Evolutionary conservation across 805 yeast species (phyloP).

Genomic region (Suhomyces vadensis): DNA sequence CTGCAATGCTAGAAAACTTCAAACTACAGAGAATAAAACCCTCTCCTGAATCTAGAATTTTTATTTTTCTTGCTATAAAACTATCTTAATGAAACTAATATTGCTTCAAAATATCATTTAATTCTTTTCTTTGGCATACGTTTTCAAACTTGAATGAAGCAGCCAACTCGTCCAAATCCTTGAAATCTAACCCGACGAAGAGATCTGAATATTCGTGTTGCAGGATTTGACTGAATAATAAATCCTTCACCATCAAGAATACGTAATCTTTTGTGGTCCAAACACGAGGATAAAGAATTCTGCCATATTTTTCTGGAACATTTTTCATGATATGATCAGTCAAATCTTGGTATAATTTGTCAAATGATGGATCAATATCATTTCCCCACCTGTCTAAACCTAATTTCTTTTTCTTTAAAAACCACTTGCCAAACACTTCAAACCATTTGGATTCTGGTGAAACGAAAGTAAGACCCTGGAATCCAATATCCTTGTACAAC

Average conservation of each 20-base stretch:
- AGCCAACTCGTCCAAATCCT: slow-evolving; percentile 52
- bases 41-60: no score
- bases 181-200: slow-evolving; percentile 41
- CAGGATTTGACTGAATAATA: slow-evolving; percentile 44
- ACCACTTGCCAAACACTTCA: slow-evolving; percentile 42
- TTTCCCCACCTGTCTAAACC: slow-evolving; percentile 55
- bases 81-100: slow-evolving; percentile 21
- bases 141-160: slow-evolving; percentile 53
- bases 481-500: slow-evolving; percentile 55
- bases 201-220: slow-evolving; percentile 49
- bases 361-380: slow-evolving; percentile 43
- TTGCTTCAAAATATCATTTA: slow-evolving; percentile 35
- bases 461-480: slow-evolving; percentile 50
- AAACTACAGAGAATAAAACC: no score
- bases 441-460: slow-evolving; percentile 46
- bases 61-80: no score
- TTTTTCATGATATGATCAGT: slow-evolving; percentile 37
- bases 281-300: slow-evolving; percentile 40
- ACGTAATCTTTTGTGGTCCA: slow-evolving; percentile 42
- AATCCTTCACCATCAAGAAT: slow-evolving; percentile 42
- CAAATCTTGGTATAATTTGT: slow-evolving; percentile 36
- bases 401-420: slow-evolving; percentile 42
- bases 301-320: slow-evolving; percentile 43
- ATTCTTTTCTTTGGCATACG: slow-evolving; percentile 40
- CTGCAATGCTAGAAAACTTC: neutral